Evolutionary conservation across 352 stramenopile species (phyloP), one percentile per base, ranked within the genome.

Genomic region (Pseudoperonospora humuli): DNA sequence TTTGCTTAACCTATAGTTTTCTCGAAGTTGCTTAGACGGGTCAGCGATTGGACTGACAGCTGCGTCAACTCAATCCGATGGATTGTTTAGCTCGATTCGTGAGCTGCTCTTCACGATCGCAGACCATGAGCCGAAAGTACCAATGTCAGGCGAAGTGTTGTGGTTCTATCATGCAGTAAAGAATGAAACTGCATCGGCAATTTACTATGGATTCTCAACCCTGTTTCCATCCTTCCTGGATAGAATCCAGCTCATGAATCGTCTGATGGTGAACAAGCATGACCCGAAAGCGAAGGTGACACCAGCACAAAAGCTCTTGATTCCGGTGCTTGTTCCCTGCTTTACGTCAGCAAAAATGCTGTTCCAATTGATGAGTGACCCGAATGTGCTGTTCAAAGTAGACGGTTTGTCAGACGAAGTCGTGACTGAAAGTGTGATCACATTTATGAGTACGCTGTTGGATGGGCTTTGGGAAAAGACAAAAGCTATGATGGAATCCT

Each of bases 301-400:
- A 3, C 52, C 71, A 24, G 70, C 54, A 0, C 81, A 82, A 41
- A 70, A 80, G 35, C 27, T 89, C 14, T 63, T 93, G 8, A 49
- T 90, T 19, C 78, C 81, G 13, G 90, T 90, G 75, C 71, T 93
- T 7, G 66, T 90, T 0, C 79, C 81, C n/a, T 78, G 58, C 23
- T 91, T 93, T 45, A 85, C 79, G 15, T 86, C 76, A 23, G 58
- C 73, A 10, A 88, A 88, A 43, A 91, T 86, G 68, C 51, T 93
- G 5, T 93, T 91, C 48, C 69, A 87, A 35, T 53, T 93, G 2
- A 87, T 90, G 60, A 65, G 28, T 33, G 76, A 90, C 40, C 60
- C 70, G 5, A 34, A 48, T 9, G 15, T 40, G 0, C 45, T 69
- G 1, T 67, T 71, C 6, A 48, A 44, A 23, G 44, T 39, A 3